Evolutionary conservation across 225 moss, liverwort and hornwort species (phyloP), one percentile per base, ranked within the genome.

Genomic region (Bryum argenteum): DNA sequence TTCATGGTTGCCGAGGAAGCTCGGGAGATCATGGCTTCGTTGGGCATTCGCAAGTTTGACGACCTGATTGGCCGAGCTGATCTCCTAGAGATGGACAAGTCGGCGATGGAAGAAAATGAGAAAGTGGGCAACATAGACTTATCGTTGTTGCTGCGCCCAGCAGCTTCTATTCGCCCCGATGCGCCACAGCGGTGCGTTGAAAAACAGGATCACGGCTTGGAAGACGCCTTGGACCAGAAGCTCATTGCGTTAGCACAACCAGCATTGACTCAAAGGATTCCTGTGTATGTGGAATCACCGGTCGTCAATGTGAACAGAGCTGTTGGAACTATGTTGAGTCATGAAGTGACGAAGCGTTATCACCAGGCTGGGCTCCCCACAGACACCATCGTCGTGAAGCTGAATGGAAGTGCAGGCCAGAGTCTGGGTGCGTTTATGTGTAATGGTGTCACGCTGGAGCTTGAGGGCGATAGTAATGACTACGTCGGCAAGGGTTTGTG

Each of bases 391-490:
- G 87, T 91, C 54, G 80, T 91, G 53, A 94, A 91, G 67, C 74
- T 94, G 51, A 75, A 51, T 38, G 94, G 91, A 26, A 91, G 91
- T 24, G 91, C 90, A 48, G 94, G 94, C 37, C 94, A 94, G 67
- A 91, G 89, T 47, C 80, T 94, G 3, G 90, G 91, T 55, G 94
- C 91, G 6, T 94, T 90, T 28, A 37, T 90, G 62, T 88, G 91
- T 43, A 43, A 74, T 2, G 91, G 94, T 9, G 86, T 94, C 60
- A 91, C 93, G 1, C 77, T 94, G 52, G 93, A 94, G 65, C 81
- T 94, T n/a, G 93, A 94, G 85, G 93, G 91, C n/a, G 93, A 94
- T 56, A 81, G 88, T 18, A 94, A 94, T 23, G 93, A 94, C 68
- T 94, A 94, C 37, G 91, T 91, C 10, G 91, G 89, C 5, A 94